phyloP scores from a whole-genome alignment of 768 basidiomycete species.

The Tremella fuciformis region DNA sequence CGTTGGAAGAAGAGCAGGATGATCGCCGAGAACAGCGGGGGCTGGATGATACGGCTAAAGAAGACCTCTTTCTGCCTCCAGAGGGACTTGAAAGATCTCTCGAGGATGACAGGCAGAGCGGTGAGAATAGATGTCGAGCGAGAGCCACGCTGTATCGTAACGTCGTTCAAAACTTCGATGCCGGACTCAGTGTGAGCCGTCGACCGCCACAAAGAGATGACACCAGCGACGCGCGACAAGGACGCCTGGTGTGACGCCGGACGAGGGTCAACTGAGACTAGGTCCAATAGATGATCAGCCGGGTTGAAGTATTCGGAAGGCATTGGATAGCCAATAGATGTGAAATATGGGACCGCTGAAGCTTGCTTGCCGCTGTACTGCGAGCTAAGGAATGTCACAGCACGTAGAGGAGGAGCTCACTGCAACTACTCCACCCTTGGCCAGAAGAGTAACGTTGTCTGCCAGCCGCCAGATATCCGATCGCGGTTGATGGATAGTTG shows the following conservation, averaged over 20 bases:
- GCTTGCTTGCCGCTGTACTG: slow-evolving; percentile 43
- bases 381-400: not conserved
- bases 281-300: slow-evolving; percentile 62
- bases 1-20: slow-evolving; percentile 54
- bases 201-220: slow-evolving; percentile 26
- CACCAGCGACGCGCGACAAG: slow-evolving; percentile 20
- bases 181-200: slow-evolving; percentile 3
- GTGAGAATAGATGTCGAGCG: slow-evolving; percentile 51
- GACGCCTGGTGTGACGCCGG: slow-evolving; percentile 26
- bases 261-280: slow-evolving; percentile 54
- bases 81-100: slow-evolving; percentile 53
- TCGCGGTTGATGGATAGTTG: slow-evolving; percentile 53
- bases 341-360: slow-evolving; percentile 51
- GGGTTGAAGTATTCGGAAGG: slow-evolving; percentile 57
- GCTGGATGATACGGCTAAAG: slow-evolving; percentile 41
- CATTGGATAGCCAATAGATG: slow-evolving; percentile 49
- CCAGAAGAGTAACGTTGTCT: slow-evolving; percentile 52
- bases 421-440: slow-evolving; percentile 47
- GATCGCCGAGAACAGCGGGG: slow-evolving; percentile 36
- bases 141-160: slow-evolving; percentile 19
- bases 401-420: slow-evolving; percentile 20
- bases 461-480: slow-evolving; percentile 52
- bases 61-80: slow-evolving; percentile 53
- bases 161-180: slow-evolving; percentile 2
- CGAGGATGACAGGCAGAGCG: slow-evolving; percentile 53